Evolutionary conservation across 768 basidiomycete genomes (phyloP).

Genomic region (Lentinula lateritia): DNA sequence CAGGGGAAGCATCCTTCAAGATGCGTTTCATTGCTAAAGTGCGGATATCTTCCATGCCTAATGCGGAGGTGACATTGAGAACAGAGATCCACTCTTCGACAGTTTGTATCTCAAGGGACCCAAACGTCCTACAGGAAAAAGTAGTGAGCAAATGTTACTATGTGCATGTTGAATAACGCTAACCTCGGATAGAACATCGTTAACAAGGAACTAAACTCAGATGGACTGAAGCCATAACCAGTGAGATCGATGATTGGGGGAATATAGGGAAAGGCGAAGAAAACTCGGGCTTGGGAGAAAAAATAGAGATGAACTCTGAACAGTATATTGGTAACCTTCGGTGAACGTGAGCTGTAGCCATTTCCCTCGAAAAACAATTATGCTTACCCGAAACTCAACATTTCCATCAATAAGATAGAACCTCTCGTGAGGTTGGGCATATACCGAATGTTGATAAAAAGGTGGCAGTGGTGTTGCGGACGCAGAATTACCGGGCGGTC

Average conservation of each 20-base stretch:
- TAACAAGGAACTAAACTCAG: not conserved
- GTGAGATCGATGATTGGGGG: not conserved
- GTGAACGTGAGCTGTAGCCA: not conserved
- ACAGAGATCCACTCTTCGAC: not conserved
- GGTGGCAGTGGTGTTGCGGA: not conserved
- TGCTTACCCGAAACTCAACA: not conserved
- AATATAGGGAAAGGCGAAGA: not conserved
- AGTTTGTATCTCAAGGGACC: not conserved
- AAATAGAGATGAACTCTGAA: conserved; percentile 2
- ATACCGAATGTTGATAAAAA: not conserved
- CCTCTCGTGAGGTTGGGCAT: not conserved
- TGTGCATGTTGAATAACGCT: not conserved
- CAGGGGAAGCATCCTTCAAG: not conserved
- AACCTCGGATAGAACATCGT: not conserved
- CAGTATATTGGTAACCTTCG: not conserved
- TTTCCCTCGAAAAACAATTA: not conserved
- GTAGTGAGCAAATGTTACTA: not conserved
- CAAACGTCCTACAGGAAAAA: not conserved
- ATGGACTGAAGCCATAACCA: not conserved
- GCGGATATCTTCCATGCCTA: not conserved
- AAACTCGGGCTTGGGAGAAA: not conserved
- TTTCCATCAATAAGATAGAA: not conserved
- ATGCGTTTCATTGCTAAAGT: not conserved
- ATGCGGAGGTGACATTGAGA: not conserved
- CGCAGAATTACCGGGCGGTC: not conserved